Evolutionary conservation across 2,329 filamentous ascomycete genomes (phyloP).

Genomic region (Aureobasidium mangrovei): DNA sequence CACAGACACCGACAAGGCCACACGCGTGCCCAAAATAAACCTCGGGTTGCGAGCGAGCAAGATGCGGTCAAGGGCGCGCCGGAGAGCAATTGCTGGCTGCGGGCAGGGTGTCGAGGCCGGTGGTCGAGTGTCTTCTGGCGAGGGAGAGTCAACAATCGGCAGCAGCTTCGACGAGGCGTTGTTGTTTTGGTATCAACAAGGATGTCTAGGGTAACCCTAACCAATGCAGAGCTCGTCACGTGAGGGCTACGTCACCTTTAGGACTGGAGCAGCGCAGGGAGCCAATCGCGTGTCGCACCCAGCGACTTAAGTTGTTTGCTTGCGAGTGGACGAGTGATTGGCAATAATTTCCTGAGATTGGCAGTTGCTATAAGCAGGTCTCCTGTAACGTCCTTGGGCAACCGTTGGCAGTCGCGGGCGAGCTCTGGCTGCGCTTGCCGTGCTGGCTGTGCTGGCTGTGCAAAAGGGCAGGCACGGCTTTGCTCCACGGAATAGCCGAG

Average conservation of each 20-base stretch:
- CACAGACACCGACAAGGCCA: conserved; percentile 3
- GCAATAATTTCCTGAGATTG: conserved; percentile 8
- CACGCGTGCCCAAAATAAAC: conserved; percentile 5
- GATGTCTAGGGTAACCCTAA: background rate
- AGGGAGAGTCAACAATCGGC: background rate
- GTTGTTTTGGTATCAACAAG: background rate
- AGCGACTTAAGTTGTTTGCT: conserved; percentile 1
- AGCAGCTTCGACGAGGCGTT: background rate
- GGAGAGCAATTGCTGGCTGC: background rate
- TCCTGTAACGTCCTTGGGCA: conserved; percentile 4
- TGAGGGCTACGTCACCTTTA: no score
- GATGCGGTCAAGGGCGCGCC: background rate
- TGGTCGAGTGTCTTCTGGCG: background rate
- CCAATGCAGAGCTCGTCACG: background rate
- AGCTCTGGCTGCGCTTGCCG: no score
- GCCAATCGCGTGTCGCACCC: background rate
- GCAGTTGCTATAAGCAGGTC: background rate
- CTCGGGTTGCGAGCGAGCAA: background rate
- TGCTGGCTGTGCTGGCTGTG: background rate
- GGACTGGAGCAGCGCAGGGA: no score
- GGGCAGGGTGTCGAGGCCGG: background rate
- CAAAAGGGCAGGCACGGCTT: background rate
- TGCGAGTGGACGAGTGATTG: background rate
- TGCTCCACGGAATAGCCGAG: no score
- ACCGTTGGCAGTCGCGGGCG: background rate